phyloP scores from a whole-genome alignment of 192 early-diverging fungal species.

The Linnemannia schmuckeri region DNA sequence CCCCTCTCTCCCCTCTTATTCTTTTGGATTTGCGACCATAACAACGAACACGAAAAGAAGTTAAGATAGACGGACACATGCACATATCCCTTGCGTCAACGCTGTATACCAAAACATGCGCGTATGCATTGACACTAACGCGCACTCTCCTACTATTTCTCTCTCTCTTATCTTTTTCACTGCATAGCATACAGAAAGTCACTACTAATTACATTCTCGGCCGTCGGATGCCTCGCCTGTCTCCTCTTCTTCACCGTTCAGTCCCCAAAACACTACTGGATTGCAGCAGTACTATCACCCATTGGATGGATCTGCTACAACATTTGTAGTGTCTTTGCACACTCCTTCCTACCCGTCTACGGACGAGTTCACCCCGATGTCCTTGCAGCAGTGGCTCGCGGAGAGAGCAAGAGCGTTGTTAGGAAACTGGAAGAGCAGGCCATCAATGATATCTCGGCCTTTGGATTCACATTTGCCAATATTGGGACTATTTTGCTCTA shows the following conservation, averaged over 20 bases:
- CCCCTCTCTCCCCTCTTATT: too few relatives aligned
- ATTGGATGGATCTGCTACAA: constrained; percentile 49
- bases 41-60: not conserved
- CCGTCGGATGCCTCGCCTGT: constrained; percentile 37
- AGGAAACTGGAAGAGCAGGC: constrained; percentile 27
- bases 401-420: constrained; percentile 1
- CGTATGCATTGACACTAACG: not conserved
- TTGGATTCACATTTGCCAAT: not conserved
- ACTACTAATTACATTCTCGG: constrained; percentile 34
- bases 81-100: not conserved
- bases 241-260: constrained; percentile 28
- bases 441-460: constrained; percentile 52
- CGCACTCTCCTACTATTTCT: not conserved
- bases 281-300: constrained; percentile 38
- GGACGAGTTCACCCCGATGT: constrained; percentile 54
- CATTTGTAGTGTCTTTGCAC: constrained; percentile 54
- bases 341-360: constrained; percentile 58
- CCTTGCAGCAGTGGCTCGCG: constrained; percentile 10
- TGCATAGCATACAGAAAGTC: constrained; percentile 46
- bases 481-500: constrained; percentile 17
- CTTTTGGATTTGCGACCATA: not conserved
- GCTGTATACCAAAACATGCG: not conserved
- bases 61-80: not conserved
- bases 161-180: too few relatives aligned
- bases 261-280: constrained; percentile 23